These are phyloP conservation scores for Penicillium verrucosum DNA, from an alignment of 2,329 filamentous ascomycete genomes.

Conservation along the genomic window DNA sequence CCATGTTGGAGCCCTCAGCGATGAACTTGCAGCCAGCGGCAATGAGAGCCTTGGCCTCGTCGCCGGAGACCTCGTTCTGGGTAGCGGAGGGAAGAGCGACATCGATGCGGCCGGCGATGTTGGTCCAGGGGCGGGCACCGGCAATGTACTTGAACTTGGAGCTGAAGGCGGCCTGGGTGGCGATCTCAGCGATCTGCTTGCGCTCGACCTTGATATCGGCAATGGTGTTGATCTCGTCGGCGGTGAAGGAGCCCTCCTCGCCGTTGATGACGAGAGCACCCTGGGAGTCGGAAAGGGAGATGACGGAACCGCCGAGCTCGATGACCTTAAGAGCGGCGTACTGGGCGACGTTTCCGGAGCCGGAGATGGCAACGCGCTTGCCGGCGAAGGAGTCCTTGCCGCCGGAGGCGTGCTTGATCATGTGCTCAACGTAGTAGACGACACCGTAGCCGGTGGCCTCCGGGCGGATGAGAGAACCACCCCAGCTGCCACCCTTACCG, in stretches of 20 bases:
- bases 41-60: slow-evolving; percentile 82
- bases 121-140: slow-evolving; percentile 84
- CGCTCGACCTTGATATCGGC: slow-evolving; percentile 83
- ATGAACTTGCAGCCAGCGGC: slow-evolving; percentile 75
- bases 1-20: slow-evolving; percentile 98
- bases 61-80: slow-evolving; percentile 93
- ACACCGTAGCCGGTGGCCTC: slow-evolving; percentile 97
- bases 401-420: slow-evolving; percentile 78
- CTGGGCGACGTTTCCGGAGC: slow-evolving; percentile 96
- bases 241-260: slow-evolving; percentile 66
- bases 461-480: slow-evolving; percentile 87
- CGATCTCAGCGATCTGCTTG: slow-evolving; percentile 73
- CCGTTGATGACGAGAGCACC: slow-evolving; percentile 74
- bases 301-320: slow-evolving; percentile 87
- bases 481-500: slow-evolving; percentile 91
- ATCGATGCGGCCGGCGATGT: slow-evolving; percentile 78
- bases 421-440: slow-evolving; percentile 93
- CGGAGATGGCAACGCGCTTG: slow-evolving; percentile 93
- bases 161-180: slow-evolving; percentile 53
- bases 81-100: slow-evolving; percentile 90
- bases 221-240: slow-evolving; percentile 75
- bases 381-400: slow-evolving; percentile 81
- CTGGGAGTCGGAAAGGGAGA: slow-evolving; percentile 91
- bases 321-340: slow-evolving; percentile 95
- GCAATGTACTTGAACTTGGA: slow-evolving; percentile 79